phyloP scores from a whole-genome alignment of 139 green algal genomes.

The Auxenochlorella protothecoides region DNA sequence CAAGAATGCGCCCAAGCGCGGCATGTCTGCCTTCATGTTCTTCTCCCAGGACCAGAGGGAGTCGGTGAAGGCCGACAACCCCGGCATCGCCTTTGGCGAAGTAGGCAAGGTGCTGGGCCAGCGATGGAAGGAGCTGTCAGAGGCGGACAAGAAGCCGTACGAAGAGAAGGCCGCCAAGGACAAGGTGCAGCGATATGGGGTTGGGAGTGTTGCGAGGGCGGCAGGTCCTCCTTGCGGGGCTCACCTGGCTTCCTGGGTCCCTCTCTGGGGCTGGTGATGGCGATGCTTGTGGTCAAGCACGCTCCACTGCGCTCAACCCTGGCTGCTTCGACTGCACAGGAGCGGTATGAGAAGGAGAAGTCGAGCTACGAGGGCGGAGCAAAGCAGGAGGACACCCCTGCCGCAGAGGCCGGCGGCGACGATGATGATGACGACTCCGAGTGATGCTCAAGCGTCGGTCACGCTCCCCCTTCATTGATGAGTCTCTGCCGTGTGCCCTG shows the following conservation, averaged over 20 bases:
- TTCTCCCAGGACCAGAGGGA: constrained; percentile 53
- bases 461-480: no score
- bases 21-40: constrained; percentile 80
- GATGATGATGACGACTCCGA: no score
- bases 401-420: not conserved
- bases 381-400: not conserved
- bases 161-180: constrained; percentile 44
- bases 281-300: no score
- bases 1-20: constrained; percentile 74
- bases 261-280: no score
- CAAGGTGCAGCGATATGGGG: constrained; percentile 27
- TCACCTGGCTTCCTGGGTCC: not conserved
- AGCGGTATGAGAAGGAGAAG: constrained; percentile 52
- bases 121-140: constrained; percentile 56
- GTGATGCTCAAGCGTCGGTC: no score
- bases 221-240: not conserved
- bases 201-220: constrained; percentile 19
- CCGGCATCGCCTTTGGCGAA: constrained; percentile 52
- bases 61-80: constrained; percentile 50
- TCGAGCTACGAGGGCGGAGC: constrained; percentile 43
- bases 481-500: no score
- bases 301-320: no score
- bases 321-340: constrained; percentile 27
- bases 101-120: constrained; percentile 64
- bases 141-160: constrained; percentile 29